phyloP scores from a whole-genome alignment of 257 asterid genomes.

The Voacanga thouarsii region DNA sequence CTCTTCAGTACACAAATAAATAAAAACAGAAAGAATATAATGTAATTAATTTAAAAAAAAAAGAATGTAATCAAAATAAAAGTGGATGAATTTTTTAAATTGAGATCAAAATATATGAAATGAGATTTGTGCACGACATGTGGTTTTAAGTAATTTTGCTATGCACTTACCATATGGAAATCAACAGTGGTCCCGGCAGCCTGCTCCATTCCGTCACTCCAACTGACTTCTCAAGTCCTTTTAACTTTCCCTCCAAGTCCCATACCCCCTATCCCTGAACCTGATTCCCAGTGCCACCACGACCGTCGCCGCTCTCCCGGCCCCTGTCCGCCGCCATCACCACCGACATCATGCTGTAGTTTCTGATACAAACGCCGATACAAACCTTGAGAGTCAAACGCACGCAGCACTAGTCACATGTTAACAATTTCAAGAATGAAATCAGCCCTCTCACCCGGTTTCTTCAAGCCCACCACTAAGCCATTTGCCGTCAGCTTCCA shows the following conservation, averaged over 20 bases:
- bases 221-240: not conserved
- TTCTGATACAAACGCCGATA: not conserved
- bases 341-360: not conserved
- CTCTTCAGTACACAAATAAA: no score
- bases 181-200: no score
- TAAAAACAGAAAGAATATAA: no score
- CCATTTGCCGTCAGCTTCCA: slow-evolving; percentile 26
- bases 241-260: slow-evolving; percentile 12
- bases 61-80: no score
- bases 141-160: no score
- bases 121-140: no score
- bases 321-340: not conserved
- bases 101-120: no score
- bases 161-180: no score
- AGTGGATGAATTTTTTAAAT: no score
- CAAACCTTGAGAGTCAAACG: not conserved
- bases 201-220: no score
- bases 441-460: slow-evolving; percentile 39
- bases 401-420: slow-evolving; percentile 24
- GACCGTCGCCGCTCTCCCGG: not conserved
- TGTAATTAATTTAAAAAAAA: no score
- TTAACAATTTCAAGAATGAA: slow-evolving; percentile 50
- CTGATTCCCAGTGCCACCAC: not conserved
- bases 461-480: slow-evolving; percentile 35
- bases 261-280: not conserved